Percentiles rank a stretch among this genome's conserved stretches.
Conservation (phyloP, 2,329 filamentous ascomycete genomes). For the Diaporthe batatas region DNA sequence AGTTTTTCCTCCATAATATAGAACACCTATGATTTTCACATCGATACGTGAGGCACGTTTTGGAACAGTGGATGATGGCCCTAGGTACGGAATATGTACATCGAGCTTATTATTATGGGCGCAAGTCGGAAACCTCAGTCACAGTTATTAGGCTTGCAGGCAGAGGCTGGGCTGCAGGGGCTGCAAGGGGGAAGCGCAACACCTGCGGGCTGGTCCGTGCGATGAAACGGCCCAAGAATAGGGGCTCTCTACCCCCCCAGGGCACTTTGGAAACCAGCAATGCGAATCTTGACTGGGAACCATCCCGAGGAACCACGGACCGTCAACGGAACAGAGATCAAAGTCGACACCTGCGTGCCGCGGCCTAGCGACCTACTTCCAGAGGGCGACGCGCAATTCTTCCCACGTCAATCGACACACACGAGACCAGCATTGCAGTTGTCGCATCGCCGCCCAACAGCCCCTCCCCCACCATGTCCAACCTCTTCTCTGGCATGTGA, state of each 20-base stretch:
- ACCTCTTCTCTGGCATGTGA: conserved; percentile 74
- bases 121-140: not conserved
- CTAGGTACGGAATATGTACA: not conserved
- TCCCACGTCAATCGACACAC: conserved; percentile 41
- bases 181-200: no score
- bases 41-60: not conserved
- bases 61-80: not conserved
- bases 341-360: conserved; percentile 14
- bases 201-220: no score
- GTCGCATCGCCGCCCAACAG: conserved; percentile 14
- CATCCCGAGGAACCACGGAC: conserved; percentile 27
- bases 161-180: conserved; percentile 20
- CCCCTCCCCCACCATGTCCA: conserved; percentile 62
- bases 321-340: conserved; percentile 11
- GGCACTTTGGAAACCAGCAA: conserved; percentile 26
- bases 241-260: conserved; percentile 26
- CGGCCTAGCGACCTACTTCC: not conserved
- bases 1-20: not conserved
- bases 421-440: conserved; percentile 15
- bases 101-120: not conserved
- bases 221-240: conserved; percentile 29
- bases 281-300: conserved; percentile 12
- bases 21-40: not conserved
- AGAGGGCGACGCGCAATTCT: conserved; percentile 18
- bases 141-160: not conserved